Evolutionary conservation across 192 early-diverging fungal genomes (phyloP), one percentile per base, ranked within the genome.

Genomic region (Entomortierella lignicola): DNA sequence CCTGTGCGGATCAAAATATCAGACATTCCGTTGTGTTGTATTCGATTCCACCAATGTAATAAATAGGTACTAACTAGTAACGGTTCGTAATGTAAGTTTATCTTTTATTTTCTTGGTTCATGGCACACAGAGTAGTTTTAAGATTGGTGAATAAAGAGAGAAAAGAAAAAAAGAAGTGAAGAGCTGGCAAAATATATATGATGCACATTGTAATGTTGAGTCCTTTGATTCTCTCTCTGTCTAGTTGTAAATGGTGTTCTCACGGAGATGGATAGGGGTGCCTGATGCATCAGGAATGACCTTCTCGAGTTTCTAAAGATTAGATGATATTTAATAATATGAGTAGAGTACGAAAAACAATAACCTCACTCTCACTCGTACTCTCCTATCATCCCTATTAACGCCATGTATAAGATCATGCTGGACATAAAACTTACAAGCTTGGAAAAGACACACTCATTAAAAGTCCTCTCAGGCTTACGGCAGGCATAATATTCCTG

Each of bases 361-460:
- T 2, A 53, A 50, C 31, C 23, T 20, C 63, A 61, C 43, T 11
- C 52, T 41, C 55, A 21, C 43, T 8, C 60, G 20, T 26, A 41
- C 13, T 34, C n/a, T n/a, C n/a, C n/a, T n/a, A n/a, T n/a, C n/a
- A n/a, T n/a, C n/a, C n/a, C n/a, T n/a, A n/a, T n/a, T n/a, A n/a
- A n/a, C n/a, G n/a, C n/a, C n/a, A n/a, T 0, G 42, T n/a, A 75
- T 20, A 21, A 51, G 13, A 60, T 25, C 1, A 48, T 23, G 3
- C 7, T 2, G 26, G 20, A 4, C 5, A 25, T 47, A 0, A 32
- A 18, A 77, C 88, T 43, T 88, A 95, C 94, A 82, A 99, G 83
- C 60, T 94, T 91, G 31, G 88, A 89, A 64, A 97, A 96, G 41
- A 97, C 91, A 81, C 97, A 99, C 50, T 88, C 85, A 85, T 96